Conservation (phyloP, 768 basidiomycete species). For the Exidia glandulosa region DNA sequence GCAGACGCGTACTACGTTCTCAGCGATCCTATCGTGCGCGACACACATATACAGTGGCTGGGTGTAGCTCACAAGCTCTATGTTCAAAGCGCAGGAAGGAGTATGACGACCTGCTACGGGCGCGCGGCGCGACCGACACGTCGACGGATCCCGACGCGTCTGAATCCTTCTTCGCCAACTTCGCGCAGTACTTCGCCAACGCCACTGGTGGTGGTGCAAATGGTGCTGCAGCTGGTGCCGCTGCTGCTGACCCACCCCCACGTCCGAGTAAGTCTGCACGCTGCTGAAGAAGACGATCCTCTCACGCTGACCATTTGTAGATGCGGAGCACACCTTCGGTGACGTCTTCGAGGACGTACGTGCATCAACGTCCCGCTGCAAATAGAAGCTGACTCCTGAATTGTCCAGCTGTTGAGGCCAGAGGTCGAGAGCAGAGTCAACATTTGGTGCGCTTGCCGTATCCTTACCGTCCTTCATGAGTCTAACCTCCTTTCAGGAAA, state of each 20-base stretch:
- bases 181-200: slow-evolving; percentile 57
- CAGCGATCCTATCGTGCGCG: slow-evolving; percentile 48
- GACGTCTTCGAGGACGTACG: slow-evolving; percentile 86
- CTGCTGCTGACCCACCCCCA: slow-evolving; percentile 6
- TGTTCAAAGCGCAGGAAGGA: slow-evolving; percentile 40
- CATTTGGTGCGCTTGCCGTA: neutral
- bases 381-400: neutral
- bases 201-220: slow-evolving; percentile 20
- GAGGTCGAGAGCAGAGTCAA: slow-evolving; percentile 54
- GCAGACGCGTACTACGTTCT: slow-evolving; percentile 94
- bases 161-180: slow-evolving; percentile 64
- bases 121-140: slow-evolving; percentile 37
- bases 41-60: slow-evolving; percentile 23
- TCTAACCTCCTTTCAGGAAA: slow-evolving; percentile 51
- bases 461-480: no score
- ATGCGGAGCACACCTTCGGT: slow-evolving; percentile 74
- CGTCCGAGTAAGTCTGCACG: slow-evolving; percentile 24
- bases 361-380: neutral
- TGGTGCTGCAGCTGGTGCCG: slow-evolving; percentile 14
- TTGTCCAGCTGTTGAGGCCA: slow-evolving; percentile 58
- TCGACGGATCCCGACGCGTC: slow-evolving; percentile 58
- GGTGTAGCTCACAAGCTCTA: slow-evolving; percentile 5
- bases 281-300: no score
- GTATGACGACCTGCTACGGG: slow-evolving; percentile 58
- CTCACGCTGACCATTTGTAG: no score